These are phyloP conservation scores for Cordyceps javanica DNA, from an alignment of 2,329 filamentous ascomycete species.

Conservation along the genomic window DNA sequence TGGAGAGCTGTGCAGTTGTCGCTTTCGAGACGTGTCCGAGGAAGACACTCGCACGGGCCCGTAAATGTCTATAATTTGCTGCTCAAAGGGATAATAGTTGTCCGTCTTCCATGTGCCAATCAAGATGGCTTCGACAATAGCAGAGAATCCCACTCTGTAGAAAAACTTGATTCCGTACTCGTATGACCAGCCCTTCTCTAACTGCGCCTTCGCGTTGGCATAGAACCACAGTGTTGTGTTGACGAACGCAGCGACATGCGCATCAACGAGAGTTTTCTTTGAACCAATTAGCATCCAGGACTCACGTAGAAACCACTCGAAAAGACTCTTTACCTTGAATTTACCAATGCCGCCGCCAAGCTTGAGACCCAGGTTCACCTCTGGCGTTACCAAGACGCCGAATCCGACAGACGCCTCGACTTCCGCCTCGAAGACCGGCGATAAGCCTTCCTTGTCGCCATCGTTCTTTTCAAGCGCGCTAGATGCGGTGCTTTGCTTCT, in stretches of 20 bases:
- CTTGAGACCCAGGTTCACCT: constrained; percentile 12
- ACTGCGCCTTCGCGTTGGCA: neutral
- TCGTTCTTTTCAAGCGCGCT: neutral
- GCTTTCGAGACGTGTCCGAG: neutral
- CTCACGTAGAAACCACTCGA: no score
- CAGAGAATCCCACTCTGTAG: neutral
- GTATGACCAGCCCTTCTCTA: neutral
- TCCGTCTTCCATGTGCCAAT: neutral
- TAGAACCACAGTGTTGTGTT: neutral
- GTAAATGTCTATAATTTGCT: neutral
- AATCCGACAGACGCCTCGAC: constrained; percentile 4
- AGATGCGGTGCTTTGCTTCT: neutral
- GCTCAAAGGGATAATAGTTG: neutral
- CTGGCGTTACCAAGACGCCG: neutral
- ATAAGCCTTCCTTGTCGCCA: neutral
- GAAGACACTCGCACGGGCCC: neutral
- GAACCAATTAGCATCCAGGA: neutral
- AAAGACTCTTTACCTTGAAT: neutral
- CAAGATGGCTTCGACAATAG: neutral
- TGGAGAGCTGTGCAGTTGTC: neutral
- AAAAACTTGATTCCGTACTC: neutral
- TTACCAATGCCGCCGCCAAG: constrained; percentile 7
- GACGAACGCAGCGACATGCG: neutral
- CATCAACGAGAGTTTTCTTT: neutral
- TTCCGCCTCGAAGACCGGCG: constrained; percentile 9